phyloP scores from a whole-genome alignment of 139 green algal species.

The Pleodorina starrii region DNA sequence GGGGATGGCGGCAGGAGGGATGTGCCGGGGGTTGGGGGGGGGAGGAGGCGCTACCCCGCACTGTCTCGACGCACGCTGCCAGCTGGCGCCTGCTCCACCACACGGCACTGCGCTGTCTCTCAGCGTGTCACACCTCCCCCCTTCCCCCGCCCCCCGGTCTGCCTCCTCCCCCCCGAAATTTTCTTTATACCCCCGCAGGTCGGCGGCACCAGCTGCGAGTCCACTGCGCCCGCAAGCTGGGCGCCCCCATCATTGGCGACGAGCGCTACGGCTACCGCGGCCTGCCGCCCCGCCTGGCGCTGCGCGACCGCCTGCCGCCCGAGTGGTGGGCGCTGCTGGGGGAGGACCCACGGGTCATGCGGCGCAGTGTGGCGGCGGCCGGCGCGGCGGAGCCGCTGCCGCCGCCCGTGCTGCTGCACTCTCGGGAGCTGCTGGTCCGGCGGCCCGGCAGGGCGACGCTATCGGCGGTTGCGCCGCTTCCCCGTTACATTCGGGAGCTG shows the following conservation, averaged over 20 bases:
- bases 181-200: conserved; percentile 29
- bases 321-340: conserved; percentile 38
- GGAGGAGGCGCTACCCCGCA: not conserved
- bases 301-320: conserved; percentile 7
- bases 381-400: not conserved
- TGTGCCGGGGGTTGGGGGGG: not conserved
- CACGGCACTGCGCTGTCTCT: not conserved
- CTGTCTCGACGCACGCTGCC: not conserved
- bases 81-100: not conserved
- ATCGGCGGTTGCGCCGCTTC: conserved; percentile 42
- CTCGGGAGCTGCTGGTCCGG: conserved; percentile 7
- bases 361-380: not conserved
- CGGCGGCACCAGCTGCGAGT: conserved; percentile 58
- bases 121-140: not conserved
- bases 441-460: conserved; percentile 51
- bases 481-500: conserved; percentile 40
- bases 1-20: not conserved
- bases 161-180: too few relatives aligned
- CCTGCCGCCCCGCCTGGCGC: not conserved
- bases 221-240: conserved; percentile 54
- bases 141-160: not conserved
- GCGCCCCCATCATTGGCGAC: conserved; percentile 53
- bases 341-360: conserved; percentile 21
- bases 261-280: conserved; percentile 49
- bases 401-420: conserved; percentile 33